Base-by-base conservation (phyloP, 1,139 yeast genomes). In the Geotrichum siamense region DNA sequence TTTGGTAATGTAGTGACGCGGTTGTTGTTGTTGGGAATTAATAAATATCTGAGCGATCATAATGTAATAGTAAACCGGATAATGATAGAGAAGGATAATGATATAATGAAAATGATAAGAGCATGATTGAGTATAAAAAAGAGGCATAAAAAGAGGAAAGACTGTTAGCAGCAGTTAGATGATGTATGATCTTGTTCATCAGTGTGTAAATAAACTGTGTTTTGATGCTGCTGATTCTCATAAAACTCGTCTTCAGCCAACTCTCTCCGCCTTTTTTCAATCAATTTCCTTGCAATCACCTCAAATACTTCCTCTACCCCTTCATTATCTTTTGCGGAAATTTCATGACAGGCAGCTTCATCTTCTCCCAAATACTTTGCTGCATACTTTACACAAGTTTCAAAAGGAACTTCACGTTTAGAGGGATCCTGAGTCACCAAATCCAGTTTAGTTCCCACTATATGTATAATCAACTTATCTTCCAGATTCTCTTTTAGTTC, bases 361-460 rank as follows among this genome's bases (percentile, higher is more conserved):
- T 43, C 50, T 26, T 37, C 38, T 31, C 55, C 48, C 22, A 63
- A 55, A 44, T 61, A 51, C 45, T 59, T 49, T 33, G 58, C 54
- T 15, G 67, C 67, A 44, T 60, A 63, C 30, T 59, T 60, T 26
- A 63, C 63, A 43, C 67, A 63, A 8, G 59, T 55, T 47, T 62
- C 67, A 48, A 62, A 63, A 32, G 66, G 62, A 19, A 63, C 68
- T 51, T 62, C 57, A 5, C 68, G 57, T 35, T 53, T 51, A 5
- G 64, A 53, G 8, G 65, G 66, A 49, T 63, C 65, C 28, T 57
- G 60, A 33, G 52, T 54, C 22, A 62, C 67, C 42, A 86, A 69
- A 67, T 87, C 96, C 53, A 76, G 74, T 62, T 87, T 87, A 64
- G 89, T 87, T 38, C 95, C 96, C 41, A 86, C 94, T 43, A 86